Percentiles rank a stretch among this genome's conserved stretches.
These are phyloP conservation scores for Ustulina deusta DNA, from an alignment of 2,329 filamentous ascomycete genomes.

Conservation along the genomic window DNA sequence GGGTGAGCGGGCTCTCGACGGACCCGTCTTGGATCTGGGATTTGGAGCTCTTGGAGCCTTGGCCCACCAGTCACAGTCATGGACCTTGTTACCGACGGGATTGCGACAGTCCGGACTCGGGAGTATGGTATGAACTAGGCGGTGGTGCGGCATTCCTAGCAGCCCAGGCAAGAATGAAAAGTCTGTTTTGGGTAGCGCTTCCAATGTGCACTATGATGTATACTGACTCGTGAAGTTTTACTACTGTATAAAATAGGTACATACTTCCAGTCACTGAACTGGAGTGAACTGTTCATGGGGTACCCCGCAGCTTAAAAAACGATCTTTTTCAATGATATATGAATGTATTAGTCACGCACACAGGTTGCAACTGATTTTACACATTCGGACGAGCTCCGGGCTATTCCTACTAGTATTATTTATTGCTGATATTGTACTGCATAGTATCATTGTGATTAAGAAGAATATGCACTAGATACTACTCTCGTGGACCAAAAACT, in stretches of 20 bases:
- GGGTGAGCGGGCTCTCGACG: constrained; percentile 37
- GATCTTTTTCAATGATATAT: no score
- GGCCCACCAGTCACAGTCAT: constrained; percentile 18
- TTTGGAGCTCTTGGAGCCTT: constrained; percentile 21
- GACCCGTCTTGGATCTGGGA: constrained; percentile 24
- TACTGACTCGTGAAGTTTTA: background rate
- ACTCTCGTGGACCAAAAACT: background rate
- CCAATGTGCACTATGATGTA: background rate
- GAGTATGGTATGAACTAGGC: no score
- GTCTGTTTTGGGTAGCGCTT: no score
- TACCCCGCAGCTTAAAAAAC: no score
- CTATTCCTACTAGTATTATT: constrained; percentile 9
- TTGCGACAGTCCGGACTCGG: constrained; percentile 16
- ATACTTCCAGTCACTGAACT: no score
- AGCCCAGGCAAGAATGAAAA: no score
- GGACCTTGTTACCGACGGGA: constrained; percentile 21
- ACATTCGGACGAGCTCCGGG: background rate
- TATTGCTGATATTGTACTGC: background rate
- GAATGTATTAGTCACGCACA: background rate
- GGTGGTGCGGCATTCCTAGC: no score
- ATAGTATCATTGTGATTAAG: constrained; percentile 5
- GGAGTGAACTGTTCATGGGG: no score
- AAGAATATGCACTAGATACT: constrained; percentile 20
- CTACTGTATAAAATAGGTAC: no score
- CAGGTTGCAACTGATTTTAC: background rate